Percentiles rank a stretch among this genome's conserved stretches.
Conservation (phyloP, 306 rosid genomes). For the Castanea mollissima region DNA sequence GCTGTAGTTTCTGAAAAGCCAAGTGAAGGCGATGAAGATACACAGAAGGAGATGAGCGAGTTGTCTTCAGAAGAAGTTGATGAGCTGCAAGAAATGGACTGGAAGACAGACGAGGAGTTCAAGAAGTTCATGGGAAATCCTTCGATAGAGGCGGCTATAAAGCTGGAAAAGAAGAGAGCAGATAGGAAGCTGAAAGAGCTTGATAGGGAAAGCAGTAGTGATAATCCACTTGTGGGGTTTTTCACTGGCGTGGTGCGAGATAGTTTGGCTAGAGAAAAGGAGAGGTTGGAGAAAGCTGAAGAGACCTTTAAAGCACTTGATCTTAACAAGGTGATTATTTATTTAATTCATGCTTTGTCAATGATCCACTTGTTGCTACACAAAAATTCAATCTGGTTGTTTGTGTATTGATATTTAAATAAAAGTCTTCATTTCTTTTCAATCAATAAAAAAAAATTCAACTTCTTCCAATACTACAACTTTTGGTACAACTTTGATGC, state of each 20-base stretch:
- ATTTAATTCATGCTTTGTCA: background rate
- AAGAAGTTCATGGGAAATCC: constrained; percentile 87
- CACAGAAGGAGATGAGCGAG: constrained; percentile 13
- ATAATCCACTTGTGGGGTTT: constrained; percentile 50
- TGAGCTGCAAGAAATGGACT: constrained; percentile 65
- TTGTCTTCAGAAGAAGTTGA: constrained; percentile 24
- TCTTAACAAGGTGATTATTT: constrained; percentile 59
- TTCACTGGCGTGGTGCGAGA: constrained; percentile 40
- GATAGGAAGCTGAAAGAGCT: constrained; percentile 85
- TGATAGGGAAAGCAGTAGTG: constrained; percentile 43
- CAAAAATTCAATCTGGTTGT: too few species aligned
- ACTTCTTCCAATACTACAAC: too few species aligned
- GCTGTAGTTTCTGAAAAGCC: constrained; percentile 39
- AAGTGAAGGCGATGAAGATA: background rate
- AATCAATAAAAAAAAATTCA: too few species aligned
- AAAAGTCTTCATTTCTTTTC: too few species aligned
- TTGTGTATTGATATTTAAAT: too few species aligned
- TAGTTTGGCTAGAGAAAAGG: constrained; percentile 55
- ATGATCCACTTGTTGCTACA: background rate
- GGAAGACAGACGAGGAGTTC: constrained; percentile 82
- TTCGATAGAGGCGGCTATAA: constrained; percentile 85
- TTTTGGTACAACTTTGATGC: too few species aligned
- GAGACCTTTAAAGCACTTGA: constrained; percentile 74
- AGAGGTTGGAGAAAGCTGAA: constrained; percentile 68
- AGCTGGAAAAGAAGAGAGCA: constrained; percentile 86